Evolutionary conservation across 1,139 yeast species (phyloP).

Genomic region (Suhomyces chickasaworum): DNA sequence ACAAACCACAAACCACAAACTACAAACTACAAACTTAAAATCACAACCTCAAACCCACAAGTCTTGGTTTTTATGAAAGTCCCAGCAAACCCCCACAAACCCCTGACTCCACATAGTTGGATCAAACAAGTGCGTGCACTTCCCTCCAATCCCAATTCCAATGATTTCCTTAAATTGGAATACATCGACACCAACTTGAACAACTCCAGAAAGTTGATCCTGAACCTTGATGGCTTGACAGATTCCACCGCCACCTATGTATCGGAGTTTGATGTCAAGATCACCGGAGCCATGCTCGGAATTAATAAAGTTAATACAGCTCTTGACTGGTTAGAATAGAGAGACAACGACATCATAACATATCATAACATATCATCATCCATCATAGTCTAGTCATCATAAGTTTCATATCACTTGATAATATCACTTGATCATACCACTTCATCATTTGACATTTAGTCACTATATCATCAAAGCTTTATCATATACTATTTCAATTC

Average conservation of each 20-base stretch:
- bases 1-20: too few relatives aligned
- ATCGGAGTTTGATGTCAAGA: constrained; percentile 21
- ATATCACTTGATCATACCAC: too few relatives aligned
- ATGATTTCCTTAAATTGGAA: constrained; percentile 45
- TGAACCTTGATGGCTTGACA: constrained; percentile 31
- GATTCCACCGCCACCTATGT: constrained; percentile 24
- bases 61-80: too few relatives aligned
- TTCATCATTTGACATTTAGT: too few relatives aligned
- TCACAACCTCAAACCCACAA: too few relatives aligned
- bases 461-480: too few relatives aligned
- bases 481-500: too few relatives aligned
- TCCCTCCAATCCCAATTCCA: constrained; percentile 40
- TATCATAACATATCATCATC: too few relatives aligned
- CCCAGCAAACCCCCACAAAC: constrained; percentile 4
- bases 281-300: constrained; percentile 32
- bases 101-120: constrained; percentile 26
- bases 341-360: neutral
- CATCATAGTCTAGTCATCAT: too few relatives aligned
- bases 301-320: constrained; percentile 30
- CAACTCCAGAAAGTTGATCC: constrained; percentile 44
- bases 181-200: constrained; percentile 49
- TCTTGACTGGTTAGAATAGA: constrained; percentile 31
- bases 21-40: too few relatives aligned
- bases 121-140: constrained; percentile 38
- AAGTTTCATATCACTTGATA: too few relatives aligned